These are phyloP conservation scores for Trichomonascaceae sp. DNA, from an alignment of 1,139 yeast species.

Conservation along the genomic window DNA sequence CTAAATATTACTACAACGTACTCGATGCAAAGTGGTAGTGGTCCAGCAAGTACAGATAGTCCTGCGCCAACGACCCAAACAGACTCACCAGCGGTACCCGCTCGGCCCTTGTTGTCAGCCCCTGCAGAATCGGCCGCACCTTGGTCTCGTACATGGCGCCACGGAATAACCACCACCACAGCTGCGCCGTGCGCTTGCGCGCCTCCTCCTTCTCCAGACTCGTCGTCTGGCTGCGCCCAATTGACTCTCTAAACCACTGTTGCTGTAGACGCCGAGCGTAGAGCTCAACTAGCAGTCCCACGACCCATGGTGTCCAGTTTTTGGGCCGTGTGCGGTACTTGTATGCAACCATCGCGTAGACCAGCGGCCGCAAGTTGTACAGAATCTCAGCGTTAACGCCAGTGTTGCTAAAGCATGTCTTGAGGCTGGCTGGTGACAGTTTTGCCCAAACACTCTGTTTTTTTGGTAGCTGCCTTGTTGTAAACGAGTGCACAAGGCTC, in stretches of 20 bases:
- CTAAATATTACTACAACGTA: constrained; percentile 11
- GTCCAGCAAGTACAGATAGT: constrained; percentile 29
- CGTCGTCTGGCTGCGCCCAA: constrained; percentile 18
- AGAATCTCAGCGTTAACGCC: constrained; percentile 24
- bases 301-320: constrained; percentile 31
- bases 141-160: constrained; percentile 27
- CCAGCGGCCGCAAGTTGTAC: constrained; percentile 27
- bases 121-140: constrained; percentile 23
- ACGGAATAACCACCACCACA: constrained; percentile 31
- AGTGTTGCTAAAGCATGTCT: constrained; percentile 5
- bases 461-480: no score
- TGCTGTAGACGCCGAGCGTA: constrained; percentile 18
- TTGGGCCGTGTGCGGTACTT: constrained; percentile 13
- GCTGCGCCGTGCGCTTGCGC: constrained; percentile 18
- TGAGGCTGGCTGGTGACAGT: no score
- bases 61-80: constrained; percentile 23
- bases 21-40: constrained; percentile 27
- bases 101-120: constrained; percentile 14
- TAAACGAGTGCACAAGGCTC: constrained; percentile 21
- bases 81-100: constrained; percentile 24
- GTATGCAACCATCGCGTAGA: constrained; percentile 24
- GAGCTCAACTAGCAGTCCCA: constrained; percentile 26
- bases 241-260: constrained; percentile 11
- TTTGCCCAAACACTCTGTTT: no score
- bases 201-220: constrained; percentile 25